Evolutionary conservation across 495 filamentous ascomycete genomes (phyloP).

Genomic region (Penicillium roqueforti): DNA sequence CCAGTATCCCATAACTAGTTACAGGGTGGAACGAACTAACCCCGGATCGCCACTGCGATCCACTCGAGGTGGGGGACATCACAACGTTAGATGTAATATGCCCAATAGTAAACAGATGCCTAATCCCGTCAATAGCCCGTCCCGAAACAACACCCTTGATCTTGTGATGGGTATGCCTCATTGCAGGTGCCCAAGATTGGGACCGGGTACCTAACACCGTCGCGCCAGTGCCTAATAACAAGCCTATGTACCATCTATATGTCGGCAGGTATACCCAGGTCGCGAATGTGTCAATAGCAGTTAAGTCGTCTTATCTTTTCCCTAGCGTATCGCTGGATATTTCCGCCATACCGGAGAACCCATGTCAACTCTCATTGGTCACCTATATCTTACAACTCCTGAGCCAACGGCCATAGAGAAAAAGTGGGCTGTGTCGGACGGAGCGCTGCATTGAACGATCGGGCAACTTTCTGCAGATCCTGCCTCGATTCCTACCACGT

Average conservation of each 20-base stretch:
- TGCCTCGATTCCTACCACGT: slow-evolving; percentile 63
- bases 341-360: slow-evolving; percentile 4
- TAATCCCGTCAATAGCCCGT: not conserved
- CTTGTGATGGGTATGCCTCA: not conserved
- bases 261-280: slow-evolving; percentile 8
- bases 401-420: slow-evolving; percentile 69
- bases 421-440: slow-evolving; percentile 63
- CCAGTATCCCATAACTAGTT: not conserved
- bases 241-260: slow-evolving; percentile 5
- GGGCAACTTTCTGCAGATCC: slow-evolving; percentile 63
- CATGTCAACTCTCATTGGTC: slow-evolving; percentile 14
- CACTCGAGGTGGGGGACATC: slow-evolving; percentile 13
- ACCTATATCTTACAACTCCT: slow-evolving; percentile 55
- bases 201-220: slow-evolving; percentile 1
- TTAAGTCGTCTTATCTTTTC: slow-evolving; percentile 4
- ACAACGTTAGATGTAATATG: slow-evolving; percentile 2
- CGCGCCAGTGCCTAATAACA: slow-evolving; percentile 16
- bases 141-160: not conserved
- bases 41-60: slow-evolving; percentile 25
- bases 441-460: slow-evolving; percentile 58
- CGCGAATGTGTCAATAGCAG: slow-evolving; percentile 10
- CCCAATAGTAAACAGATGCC: not conserved
- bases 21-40: slow-evolving; percentile 13
- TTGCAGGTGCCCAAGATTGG: slow-evolving; percentile 6
- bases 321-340: slow-evolving; percentile 16